Percentiles rank a stretch among this genome's conserved stretches.
phyloP scores from a whole-genome alignment of 306 rosid species.

The Quercus gilva region DNA sequence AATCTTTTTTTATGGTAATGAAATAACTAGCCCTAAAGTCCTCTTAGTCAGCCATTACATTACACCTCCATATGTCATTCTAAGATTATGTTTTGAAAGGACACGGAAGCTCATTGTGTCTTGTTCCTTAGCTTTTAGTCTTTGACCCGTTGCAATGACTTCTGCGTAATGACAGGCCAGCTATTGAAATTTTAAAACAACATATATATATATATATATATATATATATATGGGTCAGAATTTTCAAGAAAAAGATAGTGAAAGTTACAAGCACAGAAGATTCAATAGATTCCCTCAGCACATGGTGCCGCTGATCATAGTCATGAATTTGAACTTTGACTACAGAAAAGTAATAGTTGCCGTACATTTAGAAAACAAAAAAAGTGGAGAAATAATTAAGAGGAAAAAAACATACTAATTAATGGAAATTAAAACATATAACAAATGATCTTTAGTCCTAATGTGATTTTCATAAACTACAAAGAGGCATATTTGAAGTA shows the following conservation, averaged over 20 bases:
- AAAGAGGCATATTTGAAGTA: conserved; percentile 9
- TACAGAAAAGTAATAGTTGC: neutral
- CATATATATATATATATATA: neutral
- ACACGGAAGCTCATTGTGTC: neutral
- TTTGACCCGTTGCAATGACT: neutral
- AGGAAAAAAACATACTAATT: too few species aligned
- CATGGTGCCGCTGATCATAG: neutral
- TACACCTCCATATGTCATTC: neutral
- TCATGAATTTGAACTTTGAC: neutral
- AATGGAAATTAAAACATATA: neutral
- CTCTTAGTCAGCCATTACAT: neutral
- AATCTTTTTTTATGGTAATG: neutral
- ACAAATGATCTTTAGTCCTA: neutral
- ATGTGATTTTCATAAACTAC: neutral
- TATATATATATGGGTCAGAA: neutral
- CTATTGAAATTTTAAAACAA: neutral
- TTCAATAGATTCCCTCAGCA: neutral
- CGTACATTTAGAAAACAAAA: neutral
- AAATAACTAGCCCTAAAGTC: neutral
- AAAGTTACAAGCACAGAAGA: conserved; percentile 2
- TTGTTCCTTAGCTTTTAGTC: neutral
- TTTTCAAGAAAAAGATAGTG: neutral
- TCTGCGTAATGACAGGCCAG: neutral
- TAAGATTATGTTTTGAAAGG: neutral
- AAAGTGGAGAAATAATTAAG: too few species aligned